A percentile compares a stretch with the other conserved stretches of the same genome.
These are phyloP conservation scores for Sporothrix protearum DNA, from an alignment of 2,329 filamentous ascomycete genomes.

Conservation along the genomic window DNA sequence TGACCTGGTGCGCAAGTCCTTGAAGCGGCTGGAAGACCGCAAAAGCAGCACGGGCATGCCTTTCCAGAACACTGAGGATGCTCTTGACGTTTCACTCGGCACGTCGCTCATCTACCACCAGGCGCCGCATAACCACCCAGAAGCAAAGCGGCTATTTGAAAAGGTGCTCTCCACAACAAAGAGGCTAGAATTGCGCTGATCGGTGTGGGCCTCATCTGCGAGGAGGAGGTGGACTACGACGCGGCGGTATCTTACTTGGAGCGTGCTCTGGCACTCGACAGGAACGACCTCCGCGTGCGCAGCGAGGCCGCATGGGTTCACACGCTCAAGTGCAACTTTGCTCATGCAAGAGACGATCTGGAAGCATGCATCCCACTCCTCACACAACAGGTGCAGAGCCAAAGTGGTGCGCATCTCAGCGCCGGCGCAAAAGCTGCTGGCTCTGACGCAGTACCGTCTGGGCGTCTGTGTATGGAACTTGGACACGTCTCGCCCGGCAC, in stretches of 20 bases:
- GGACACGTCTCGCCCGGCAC: slow-evolving; percentile 67
- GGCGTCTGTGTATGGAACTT: slow-evolving; percentile 84
- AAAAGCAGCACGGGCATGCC: slow-evolving; percentile 63
- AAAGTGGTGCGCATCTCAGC: slow-evolving; percentile 34
- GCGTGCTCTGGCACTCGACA: slow-evolving; percentile 70
- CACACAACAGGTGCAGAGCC: slow-evolving; percentile 51
- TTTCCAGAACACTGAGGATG: slow-evolving; percentile 68
- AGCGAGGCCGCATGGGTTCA: slow-evolving; percentile 92
- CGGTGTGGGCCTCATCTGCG: slow-evolving; percentile 84
- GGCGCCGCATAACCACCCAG: slow-evolving; percentile 80
- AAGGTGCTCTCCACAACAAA: slow-evolving; percentile 72
- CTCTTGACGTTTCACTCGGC: slow-evolving; percentile 71
- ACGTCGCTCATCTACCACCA: slow-evolving; percentile 91
- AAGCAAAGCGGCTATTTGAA: slow-evolving; percentile 84
- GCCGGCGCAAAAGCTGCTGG: slow-evolving; percentile 65
- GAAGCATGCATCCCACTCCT: slow-evolving; percentile 65
- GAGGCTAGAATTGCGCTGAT: slow-evolving; percentile 78
- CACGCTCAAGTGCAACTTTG: slow-evolving; percentile 74
- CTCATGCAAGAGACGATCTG: slow-evolving; percentile 64
- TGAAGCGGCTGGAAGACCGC: slow-evolving; percentile 58
- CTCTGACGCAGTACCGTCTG: slow-evolving; percentile 81
- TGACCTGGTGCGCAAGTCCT: slow-evolving; percentile 72
- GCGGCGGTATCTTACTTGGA: slow-evolving; percentile 77
- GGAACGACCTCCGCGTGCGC: slow-evolving; percentile 70
- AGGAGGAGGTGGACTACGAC: slow-evolving; percentile 86